Base-by-base conservation (phyloP, 2,329 filamentous ascomycete species). In the Knoxdaviesia proteae region DNA sequence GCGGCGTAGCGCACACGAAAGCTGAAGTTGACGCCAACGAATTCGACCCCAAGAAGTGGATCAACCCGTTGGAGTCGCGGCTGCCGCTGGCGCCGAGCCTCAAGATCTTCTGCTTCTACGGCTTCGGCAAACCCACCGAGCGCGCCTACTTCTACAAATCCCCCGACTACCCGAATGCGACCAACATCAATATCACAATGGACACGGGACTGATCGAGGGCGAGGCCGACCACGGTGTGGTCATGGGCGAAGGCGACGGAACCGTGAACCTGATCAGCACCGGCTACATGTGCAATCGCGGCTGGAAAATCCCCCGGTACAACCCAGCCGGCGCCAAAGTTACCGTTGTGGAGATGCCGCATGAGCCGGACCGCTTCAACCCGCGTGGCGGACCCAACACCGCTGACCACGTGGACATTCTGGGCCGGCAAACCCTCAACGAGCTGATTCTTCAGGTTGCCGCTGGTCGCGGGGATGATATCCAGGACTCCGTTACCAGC, bases 21-120 rank as follows among this genome's bases (percentile, higher is more conserved):
- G 70, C 70, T 7, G 80, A 93, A 58, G 84, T 98, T 1, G 80
- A 93, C 53, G 74, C 70, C 42, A 90, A 90, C 55, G 79, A 87
- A 52, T 60, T 74, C n/a, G 70, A 83, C 48, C 74, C 73, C 2
- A 67, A 63, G 41, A 98, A 92, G 56, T 98, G 90, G 90, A 74
- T 94, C 47, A 98, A 98, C 54, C 90, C 90, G 0, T 72, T 96
- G 1, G 88, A 96, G 57, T 82, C 84, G 0, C 73, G 88, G 2
- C 67, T 96, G 0, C 90, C 90, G 0, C 67, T 84, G 20, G 88
- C 90, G 1, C 88, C 90, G 0, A 83, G 75, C 53, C 65, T 98
- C 53, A 94, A 94, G 57, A 84, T 98, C 8, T 96, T 87, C 61
- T 96, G 90, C 61, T 96, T 98, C 64, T 96, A 98, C 56, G 90